A percentile compares a stretch with the other conserved stretches of the same genome.
These are phyloP conservation scores for Nigrograna mackinnonii DNA, from an alignment of 2,329 filamentous ascomycete species.

Conservation along the genomic window DNA sequence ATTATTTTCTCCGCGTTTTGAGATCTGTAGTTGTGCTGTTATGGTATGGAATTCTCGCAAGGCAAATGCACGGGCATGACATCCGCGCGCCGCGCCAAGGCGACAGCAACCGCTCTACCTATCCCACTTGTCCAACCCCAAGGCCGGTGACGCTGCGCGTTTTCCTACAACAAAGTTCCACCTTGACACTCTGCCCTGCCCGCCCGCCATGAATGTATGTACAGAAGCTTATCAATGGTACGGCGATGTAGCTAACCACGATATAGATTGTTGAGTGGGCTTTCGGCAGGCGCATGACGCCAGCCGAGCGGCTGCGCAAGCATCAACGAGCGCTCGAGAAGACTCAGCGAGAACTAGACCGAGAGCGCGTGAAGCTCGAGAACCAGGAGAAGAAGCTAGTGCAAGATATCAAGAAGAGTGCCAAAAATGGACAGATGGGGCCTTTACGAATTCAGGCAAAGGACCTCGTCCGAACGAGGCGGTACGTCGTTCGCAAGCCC, in stretches of 20 bases:
- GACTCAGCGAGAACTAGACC: conserved; percentile 93
- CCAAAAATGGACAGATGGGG: conserved; percentile 98
- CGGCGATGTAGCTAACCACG: too few species aligned
- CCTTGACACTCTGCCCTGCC: too few species aligned
- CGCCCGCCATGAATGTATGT: conserved; percentile 63
- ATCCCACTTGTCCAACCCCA: too few species aligned
- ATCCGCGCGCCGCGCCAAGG: too few species aligned
- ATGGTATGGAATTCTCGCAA: too few species aligned
- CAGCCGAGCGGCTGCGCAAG: conserved; percentile 85
- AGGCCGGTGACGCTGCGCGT: too few species aligned
- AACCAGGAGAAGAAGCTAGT: conserved; percentile 98
- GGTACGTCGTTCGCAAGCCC: conserved; percentile 57
- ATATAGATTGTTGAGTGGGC: conserved; percentile 94
- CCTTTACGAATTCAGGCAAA: conserved; percentile 98
- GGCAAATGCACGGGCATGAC: too few species aligned
- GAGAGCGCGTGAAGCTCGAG: conserved; percentile 92
- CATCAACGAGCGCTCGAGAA: conserved; percentile 97
- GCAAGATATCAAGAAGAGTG: conserved; percentile 95
- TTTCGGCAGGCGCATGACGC: conserved; percentile 99
- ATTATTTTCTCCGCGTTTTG: too few species aligned
- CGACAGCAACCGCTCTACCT: too few species aligned
- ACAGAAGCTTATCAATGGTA: too few species aligned
- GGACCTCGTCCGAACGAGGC: conserved; percentile 88
- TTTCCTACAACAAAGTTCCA: too few species aligned
- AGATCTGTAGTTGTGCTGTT: too few species aligned